phyloP scores from a whole-genome alignment of 2,329 filamentous ascomycete genomes.

The Colletotrichum australisinense region DNA sequence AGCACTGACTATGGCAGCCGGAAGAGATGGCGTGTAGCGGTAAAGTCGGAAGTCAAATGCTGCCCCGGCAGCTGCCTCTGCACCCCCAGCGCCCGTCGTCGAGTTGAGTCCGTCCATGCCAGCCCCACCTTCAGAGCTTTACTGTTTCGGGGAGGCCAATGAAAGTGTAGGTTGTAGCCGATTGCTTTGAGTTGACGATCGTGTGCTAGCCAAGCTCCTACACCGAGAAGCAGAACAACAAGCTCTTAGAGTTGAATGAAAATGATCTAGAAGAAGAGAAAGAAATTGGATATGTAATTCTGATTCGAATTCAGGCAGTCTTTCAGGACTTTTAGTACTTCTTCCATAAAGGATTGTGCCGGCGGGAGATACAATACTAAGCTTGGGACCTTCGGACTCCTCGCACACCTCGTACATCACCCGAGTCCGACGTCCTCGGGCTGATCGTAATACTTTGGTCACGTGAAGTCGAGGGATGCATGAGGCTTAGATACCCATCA shows the following conservation, averaged over 20 bases:
- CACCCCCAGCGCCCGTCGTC: not conserved
- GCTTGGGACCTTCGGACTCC: not conserved
- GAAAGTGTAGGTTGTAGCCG: not conserved
- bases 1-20: not conserved
- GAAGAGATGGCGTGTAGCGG: conserved; percentile 24
- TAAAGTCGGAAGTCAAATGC: conserved; percentile 24
- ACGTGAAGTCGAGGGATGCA: not conserved
- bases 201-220: too few relatives aligned
- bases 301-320: not conserved
- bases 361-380: not conserved
- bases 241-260: not conserved
- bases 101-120: not conserved
- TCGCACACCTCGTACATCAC: not conserved
- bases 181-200: not conserved
- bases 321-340: too few relatives aligned
- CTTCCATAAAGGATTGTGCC: not conserved
- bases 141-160: not conserved
- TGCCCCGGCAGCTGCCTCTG: not conserved
- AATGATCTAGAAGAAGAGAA: too few relatives aligned
- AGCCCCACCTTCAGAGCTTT: not conserved
- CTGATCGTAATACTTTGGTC: not conserved
- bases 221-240: not conserved
- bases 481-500: not conserved
- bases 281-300: too few relatives aligned
- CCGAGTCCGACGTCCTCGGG: conserved; percentile 15